A percentile compares a stretch with the other conserved stretches of the same genome.
These are phyloP conservation scores for Rhynchospora breviuscula DNA, from an alignment of 176 grass and related monocot genomes.

Conservation along the genomic window DNA sequence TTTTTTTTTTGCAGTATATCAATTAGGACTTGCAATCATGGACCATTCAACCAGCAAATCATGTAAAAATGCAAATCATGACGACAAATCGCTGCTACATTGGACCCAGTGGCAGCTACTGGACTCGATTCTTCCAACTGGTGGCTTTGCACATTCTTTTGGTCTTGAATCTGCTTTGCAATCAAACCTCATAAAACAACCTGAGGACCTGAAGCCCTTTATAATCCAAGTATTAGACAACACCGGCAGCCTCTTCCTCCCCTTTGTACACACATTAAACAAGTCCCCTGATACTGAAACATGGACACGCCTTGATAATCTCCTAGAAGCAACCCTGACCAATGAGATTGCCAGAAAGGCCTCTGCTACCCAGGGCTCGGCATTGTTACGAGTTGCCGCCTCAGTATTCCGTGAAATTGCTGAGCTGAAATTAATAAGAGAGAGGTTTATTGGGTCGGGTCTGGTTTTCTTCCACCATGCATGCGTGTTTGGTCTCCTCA, in stretches of 20 bases:
- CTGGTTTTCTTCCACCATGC: conserved; percentile 60
- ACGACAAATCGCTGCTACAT: conserved; percentile 21
- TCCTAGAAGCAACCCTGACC: conserved; percentile 73
- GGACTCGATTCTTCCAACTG: conserved; percentile 82
- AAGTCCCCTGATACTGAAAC: conserved; percentile 36
- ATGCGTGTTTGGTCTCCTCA: conserved; percentile 63
- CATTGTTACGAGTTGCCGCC: conserved; percentile 53
- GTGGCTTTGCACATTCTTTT: conserved; percentile 76
- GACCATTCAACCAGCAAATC: conserved; percentile 3
- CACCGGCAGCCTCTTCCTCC: conserved; percentile 62
- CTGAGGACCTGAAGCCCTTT: conserved; percentile 49
- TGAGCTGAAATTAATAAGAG: conserved; percentile 43
- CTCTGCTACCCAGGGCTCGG: conserved; percentile 57
- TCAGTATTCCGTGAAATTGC: conserved; percentile 61
- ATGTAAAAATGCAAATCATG: neutral
- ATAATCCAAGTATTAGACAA: conserved; percentile 67
- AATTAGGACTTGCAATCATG: neutral
- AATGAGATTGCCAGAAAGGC: conserved; percentile 80
- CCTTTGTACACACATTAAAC: conserved; percentile 47
- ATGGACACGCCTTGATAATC: conserved; percentile 52
- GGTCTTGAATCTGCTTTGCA: conserved; percentile 77
- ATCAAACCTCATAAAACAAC: conserved; percentile 42
- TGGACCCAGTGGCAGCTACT: conserved; percentile 90
- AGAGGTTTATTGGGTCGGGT: conserved; percentile 40
- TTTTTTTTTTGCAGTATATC: neutral